These are phyloP conservation scores for Polygonum aviculare DNA, from an alignment of 148 eudicot species.

Conservation along the genomic window DNA sequence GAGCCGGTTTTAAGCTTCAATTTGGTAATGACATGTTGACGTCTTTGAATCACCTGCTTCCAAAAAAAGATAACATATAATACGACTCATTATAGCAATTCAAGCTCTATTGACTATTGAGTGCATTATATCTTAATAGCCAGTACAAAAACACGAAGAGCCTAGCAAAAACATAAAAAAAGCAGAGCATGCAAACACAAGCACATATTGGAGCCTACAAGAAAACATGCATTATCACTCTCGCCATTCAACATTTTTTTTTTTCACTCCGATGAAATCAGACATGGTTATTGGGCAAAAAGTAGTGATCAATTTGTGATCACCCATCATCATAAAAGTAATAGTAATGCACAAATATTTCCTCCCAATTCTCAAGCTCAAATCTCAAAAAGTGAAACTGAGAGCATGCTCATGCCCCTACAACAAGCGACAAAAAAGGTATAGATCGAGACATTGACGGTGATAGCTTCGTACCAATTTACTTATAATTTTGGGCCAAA, in stretches of 20 bases:
- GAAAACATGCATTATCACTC: not conserved
- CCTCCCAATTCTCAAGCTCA: not conserved
- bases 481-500: no score
- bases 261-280: not conserved
- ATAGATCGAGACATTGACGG: not conserved
- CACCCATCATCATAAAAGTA: not conserved
- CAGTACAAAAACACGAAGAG: not conserved
- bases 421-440: not conserved
- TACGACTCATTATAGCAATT: not conserved
- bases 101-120: not conserved
- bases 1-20: not conserved
- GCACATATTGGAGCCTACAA: not conserved
- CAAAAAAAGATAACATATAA: not conserved
- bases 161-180: no score
- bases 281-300: not conserved
- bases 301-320: not conserved
- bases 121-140: not conserved
- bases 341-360: not conserved
- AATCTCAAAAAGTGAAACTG: not conserved
- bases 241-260: not conserved
- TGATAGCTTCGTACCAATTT: not conserved
- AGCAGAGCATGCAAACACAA: no score
- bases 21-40: not conserved
- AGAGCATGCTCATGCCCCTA: slow-evolving; percentile 4
- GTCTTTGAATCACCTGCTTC: not conserved